Evolutionary conservation across 176 grass and related monocot genomes (phyloP).

Genomic region (Calamus simplicifolius): DNA sequence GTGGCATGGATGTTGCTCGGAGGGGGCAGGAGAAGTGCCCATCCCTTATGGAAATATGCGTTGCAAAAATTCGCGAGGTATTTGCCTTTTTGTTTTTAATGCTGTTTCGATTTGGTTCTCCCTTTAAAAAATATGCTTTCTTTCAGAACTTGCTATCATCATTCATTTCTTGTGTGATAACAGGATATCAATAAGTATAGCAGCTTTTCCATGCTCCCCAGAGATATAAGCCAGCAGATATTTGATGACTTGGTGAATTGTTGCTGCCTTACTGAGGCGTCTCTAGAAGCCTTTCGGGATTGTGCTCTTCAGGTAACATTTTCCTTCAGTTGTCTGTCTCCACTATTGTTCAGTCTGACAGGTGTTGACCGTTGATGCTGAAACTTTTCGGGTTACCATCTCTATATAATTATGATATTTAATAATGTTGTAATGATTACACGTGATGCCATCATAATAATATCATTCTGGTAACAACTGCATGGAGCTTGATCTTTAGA

Average conservation of each 20-base stretch:
- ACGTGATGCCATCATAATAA: too few relatives aligned
- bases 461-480: too few relatives aligned
- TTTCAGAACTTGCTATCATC: not conserved
- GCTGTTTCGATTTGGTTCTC: constrained; percentile 1
- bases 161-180: constrained; percentile 21
- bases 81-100: not conserved
- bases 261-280: constrained; percentile 45
- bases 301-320: constrained; percentile 80
- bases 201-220: constrained; percentile 74
- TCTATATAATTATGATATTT: too few relatives aligned
- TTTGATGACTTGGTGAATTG: constrained; percentile 73
- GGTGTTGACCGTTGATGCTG: too few relatives aligned
- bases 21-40: constrained; percentile 39
- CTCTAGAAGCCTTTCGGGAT: constrained; percentile 60
- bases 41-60: constrained; percentile 72
- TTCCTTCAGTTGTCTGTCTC: not conserved
- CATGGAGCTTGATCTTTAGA: too few relatives aligned
- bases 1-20: constrained; percentile 21
- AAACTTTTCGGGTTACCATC: too few relatives aligned
- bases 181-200: constrained; percentile 80
- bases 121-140: not conserved
- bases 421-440: too few relatives aligned
- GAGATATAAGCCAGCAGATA: constrained; percentile 97
- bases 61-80: constrained; percentile 78
- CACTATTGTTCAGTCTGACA: too few relatives aligned